Evolutionary conservation across 192 early-diverging fungal species (phyloP).

Genomic region (Chytriomyces confervae): DNA sequence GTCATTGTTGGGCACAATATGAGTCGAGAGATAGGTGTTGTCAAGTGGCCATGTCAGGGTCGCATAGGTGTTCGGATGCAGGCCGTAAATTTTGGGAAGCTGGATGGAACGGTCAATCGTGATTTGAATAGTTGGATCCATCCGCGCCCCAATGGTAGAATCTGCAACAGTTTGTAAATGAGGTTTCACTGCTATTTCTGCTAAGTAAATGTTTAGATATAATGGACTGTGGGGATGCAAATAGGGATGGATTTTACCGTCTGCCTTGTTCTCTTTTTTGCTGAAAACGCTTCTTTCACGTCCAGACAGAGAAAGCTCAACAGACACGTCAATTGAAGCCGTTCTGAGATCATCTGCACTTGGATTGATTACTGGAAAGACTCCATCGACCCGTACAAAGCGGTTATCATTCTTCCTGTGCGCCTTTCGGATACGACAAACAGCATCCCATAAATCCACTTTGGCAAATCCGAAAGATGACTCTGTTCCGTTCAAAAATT

Average conservation of each 20-base stretch:
- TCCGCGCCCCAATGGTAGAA: too few species aligned
- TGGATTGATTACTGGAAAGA: slow-evolving; percentile 36
- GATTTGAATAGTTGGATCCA: slow-evolving; percentile 30
- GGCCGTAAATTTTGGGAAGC: slow-evolving; percentile 31
- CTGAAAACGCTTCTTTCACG: not conserved
- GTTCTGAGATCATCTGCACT: slow-evolving; percentile 30
- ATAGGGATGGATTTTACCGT: too few species aligned
- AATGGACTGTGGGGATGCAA: too few species aligned
- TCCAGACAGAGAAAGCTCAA: not conserved
- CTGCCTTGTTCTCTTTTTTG: too few species aligned
- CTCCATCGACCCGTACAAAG: slow-evolving; percentile 8
- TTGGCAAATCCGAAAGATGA: slow-evolving; percentile 28
- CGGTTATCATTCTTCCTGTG: slow-evolving; percentile 19
- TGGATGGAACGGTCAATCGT: slow-evolving; percentile 40
- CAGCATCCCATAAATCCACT: slow-evolving; percentile 36
- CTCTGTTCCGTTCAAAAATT: not conserved
- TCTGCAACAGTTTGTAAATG: too few species aligned
- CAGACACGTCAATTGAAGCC: not conserved
- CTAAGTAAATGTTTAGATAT: too few species aligned
- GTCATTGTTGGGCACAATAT: slow-evolving; percentile 17
- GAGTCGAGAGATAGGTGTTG: not conserved
- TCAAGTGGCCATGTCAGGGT: slow-evolving; percentile 25
- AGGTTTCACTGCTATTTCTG: too few species aligned
- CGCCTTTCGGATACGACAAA: slow-evolving; percentile 17
- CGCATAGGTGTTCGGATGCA: slow-evolving; percentile 37